Conservation (phyloP, 768 basidiomycete genomes). For the Suillus paluster region DNA sequence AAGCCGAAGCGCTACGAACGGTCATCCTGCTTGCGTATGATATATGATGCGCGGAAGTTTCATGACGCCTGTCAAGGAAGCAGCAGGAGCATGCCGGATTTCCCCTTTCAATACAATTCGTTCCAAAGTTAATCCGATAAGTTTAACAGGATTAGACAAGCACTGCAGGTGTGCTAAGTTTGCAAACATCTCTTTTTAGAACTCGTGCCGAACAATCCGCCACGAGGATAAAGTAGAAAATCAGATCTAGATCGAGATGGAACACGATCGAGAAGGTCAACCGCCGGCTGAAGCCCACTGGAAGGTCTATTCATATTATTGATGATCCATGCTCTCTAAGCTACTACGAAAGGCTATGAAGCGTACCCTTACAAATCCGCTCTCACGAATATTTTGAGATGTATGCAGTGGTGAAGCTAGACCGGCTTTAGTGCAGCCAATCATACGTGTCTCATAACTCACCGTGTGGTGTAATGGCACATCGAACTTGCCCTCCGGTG, state of each 20-base stretch:
- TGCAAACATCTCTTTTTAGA: background rate
- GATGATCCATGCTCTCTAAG: background rate
- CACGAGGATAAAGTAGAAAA: background rate
- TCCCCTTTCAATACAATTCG: background rate
- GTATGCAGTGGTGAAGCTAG: background rate
- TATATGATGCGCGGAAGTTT: background rate
- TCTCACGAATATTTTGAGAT: background rate
- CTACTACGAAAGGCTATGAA: background rate
- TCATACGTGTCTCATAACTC: conserved; percentile 16
- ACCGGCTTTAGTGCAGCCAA: conserved; percentile 13
- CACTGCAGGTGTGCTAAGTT: background rate
- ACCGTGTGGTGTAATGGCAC: conserved; percentile 2
- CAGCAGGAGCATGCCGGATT: background rate
- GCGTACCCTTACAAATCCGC: background rate
- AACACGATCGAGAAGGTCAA: background rate
- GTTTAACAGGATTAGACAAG: background rate
- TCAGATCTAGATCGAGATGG: background rate
- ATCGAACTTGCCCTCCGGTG: background rate
- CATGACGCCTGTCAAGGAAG: background rate
- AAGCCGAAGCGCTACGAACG: background rate
- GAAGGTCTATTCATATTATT: background rate
- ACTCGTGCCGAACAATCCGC: background rate
- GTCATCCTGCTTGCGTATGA: background rate
- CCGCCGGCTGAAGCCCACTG: no score
- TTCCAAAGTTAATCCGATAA: background rate